Conservation (phyloP, 2,329 filamentous ascomycete species). For the Zymoseptoria tritici region DNA sequence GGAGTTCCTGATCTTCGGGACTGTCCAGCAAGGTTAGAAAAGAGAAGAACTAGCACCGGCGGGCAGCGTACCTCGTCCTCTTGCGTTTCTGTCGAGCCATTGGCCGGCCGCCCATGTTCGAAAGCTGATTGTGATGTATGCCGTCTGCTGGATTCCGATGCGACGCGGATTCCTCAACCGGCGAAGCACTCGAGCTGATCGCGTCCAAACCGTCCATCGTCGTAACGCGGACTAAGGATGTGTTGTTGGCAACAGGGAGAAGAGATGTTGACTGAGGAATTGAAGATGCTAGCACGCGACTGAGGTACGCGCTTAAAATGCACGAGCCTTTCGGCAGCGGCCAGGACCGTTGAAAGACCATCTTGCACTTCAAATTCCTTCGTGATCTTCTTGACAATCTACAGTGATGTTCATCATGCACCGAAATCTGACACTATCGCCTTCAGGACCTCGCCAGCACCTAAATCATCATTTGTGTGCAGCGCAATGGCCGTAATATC, state of each 20-base stretch:
- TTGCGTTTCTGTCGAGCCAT: conserved; percentile 54
- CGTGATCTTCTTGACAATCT: neutral
- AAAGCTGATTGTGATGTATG: conserved; percentile 18
- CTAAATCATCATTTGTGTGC: neutral
- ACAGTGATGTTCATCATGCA: neutral
- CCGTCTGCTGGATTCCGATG: neutral
- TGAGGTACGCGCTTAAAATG: neutral
- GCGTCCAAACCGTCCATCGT: neutral
- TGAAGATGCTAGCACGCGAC: neutral
- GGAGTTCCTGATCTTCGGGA: conserved; percentile 78
- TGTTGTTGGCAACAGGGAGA: neutral
- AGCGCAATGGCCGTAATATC: neutral
- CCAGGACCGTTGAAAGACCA: neutral
- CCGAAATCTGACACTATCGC: neutral
- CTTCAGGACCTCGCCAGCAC: neutral
- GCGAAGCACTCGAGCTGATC: neutral
- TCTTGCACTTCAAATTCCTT: neutral
- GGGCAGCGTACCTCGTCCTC: conserved; percentile 49
- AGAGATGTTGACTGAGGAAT: neutral
- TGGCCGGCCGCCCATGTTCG: conserved; percentile 53
- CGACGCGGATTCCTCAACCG: neutral
- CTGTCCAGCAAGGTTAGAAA: conserved; percentile 39
- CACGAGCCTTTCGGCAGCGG: neutral
- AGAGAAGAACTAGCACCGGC: neutral
- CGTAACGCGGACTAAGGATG: neutral